A percentile compares a stretch with the other conserved stretches of the same genome.
Conservation (phyloP, 306 rosid genomes). For the Abrus pulchellus region DNA sequence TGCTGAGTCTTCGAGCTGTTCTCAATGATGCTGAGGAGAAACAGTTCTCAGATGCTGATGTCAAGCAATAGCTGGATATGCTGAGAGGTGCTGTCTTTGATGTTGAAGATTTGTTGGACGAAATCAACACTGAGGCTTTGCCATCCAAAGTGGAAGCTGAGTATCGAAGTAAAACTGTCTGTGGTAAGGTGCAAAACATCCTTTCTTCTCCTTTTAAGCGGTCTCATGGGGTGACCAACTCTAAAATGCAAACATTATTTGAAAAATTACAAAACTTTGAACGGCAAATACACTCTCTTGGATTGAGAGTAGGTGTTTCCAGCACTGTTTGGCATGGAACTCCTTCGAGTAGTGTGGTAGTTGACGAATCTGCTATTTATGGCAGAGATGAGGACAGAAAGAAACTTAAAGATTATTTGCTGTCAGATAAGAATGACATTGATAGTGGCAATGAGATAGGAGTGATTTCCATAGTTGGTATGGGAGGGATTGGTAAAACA, state of each 20-base stretch:
- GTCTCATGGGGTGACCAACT: background rate
- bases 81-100: constrained; percentile 23
- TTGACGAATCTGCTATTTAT: constrained; percentile 20
- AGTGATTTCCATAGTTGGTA: constrained; percentile 39
- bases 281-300: background rate
- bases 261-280: constrained; percentile 41
- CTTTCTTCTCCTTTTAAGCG: constrained; percentile 12
- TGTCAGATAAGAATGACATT: constrained; percentile 21
- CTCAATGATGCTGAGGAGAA: constrained; percentile 43
- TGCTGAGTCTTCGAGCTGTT: constrained; percentile 38
- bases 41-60: constrained; percentile 14
- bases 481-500: constrained; percentile 42
- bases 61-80: constrained; percentile 3
- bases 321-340: constrained; percentile 23
- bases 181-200: constrained; percentile 5
- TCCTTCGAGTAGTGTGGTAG: constrained; percentile 38
- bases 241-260: background rate
- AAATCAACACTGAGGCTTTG: constrained; percentile 28
- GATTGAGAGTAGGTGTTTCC: constrained; percentile 36
- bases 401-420: constrained; percentile 13
- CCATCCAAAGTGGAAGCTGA: background rate
- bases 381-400: constrained; percentile 30
- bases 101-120: background rate
- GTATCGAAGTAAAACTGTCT: background rate
- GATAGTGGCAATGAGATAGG: background rate